Base-by-base conservation (phyloP, 306 rosid species). In the Castanea sativa region DNA sequence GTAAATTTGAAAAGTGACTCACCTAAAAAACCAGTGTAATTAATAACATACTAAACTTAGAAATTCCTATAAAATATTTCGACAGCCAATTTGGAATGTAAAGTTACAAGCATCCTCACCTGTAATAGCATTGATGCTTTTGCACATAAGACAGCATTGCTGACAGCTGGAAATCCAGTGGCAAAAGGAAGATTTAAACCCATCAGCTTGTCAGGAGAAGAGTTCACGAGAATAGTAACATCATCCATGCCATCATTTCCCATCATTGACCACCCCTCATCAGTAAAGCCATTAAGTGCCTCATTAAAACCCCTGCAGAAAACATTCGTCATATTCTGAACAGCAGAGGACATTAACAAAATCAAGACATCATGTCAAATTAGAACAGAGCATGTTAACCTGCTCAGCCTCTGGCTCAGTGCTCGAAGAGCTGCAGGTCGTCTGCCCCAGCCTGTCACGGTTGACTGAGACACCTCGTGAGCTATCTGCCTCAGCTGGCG, bases 81-180 rank as follows among this genome's bases (percentile, higher is more conserved):
- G 13, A 2, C 14, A 41, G 25, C 18, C 38, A 15, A n/a, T 43
- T 38, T 9, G 41, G 41, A 19, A 45, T 41, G 53, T 52, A 73
- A 72, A 63, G 53, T 76, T 73, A 14, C 15, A 45, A 78, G 83
- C 61, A 79, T 68, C 78, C 87, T 81, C 41, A 94, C 99, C 99
- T 94, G 99, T 86, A 94, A 86, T 68, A 94, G 89, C 99, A 94
- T 94, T 0, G 99, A 94, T 12, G 99, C 99, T 91, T 91, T 92
- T 61, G 99, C 99, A 91, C 99, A 94, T 73, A 94, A 84, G 59
- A 94, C 97, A 10, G 97, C 88, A 83, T 92, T 92, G 76, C 97
- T 94, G 83, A 94, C 96, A 81, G 97, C 87, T 20, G 97, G 94
- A 77, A 90, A 94, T 53, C 93, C 98, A 76, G 86, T 91, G 53